Base-by-base conservation (phyloP, 2,329 filamentous ascomycete genomes). In the Aureobasidium leucospermi region DNA sequence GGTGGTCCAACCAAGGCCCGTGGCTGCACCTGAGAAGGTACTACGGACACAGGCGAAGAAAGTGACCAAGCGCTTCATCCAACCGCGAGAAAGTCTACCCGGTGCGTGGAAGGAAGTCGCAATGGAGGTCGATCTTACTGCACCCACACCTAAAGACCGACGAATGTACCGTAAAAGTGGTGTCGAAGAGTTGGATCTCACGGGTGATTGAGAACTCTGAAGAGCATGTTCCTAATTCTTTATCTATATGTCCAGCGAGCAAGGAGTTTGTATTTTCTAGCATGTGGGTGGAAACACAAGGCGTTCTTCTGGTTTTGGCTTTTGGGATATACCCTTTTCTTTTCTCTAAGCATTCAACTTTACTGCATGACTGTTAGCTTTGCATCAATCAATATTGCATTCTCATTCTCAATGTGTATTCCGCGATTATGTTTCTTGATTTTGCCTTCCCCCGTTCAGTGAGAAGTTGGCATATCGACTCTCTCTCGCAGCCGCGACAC, bases 171-270 rank as follows among this genome's bases (percentile, higher is more conserved):
- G 70, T 57, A 65, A 66, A 55, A 73, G 70, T 63, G 69, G 65
- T 4, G 69, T 73, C 19, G 70, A 71, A 52, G 63, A 71, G 5
- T 61, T 73, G 62, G 71, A 73, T 65, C 62, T 73, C 61, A 73
- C 70, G 16, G 58, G 49, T 10, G 49, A 61, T 39, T 59, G 58
- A 59, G 16, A 8, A n/a, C 3, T 8, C 6, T 5, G 13, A 10
- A 6, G 6, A 15, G 15, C 38, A 23, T 13, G 38, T 41, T n/a
- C 15, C 10, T 15, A 13, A 6, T 13, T 2, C 15, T 41, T 9
- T n/a, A 41, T 41, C 10, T 41, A 41, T n/a, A 15, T 41, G 15
- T 13, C 15, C 7, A 13, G 10, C 34, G 34, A 23, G 23, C 23
- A 23, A 23, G 23, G 23, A 23, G 23, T 38, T 38, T 38, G 36